A percentile compares a stretch with the other conserved stretches of the same genome.
These are phyloP conservation scores for Phallus indusiatus DNA, from an alignment of 768 basidiomycete species.

Conservation along the genomic window DNA sequence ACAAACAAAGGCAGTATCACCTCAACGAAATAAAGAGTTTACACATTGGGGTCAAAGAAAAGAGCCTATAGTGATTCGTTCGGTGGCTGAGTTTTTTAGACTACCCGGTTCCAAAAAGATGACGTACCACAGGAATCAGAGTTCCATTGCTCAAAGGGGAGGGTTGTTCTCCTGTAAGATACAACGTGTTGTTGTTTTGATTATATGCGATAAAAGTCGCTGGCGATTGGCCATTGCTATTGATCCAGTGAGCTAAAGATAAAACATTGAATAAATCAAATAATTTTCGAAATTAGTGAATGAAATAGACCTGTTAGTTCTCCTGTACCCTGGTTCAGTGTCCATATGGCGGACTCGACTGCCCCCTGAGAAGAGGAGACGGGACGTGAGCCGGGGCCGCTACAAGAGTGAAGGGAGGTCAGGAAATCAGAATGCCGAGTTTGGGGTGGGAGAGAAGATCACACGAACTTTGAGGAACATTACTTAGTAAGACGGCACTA, in stretches of 20 bases:
- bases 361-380: neutral
- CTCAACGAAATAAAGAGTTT: too few relatives aligned
- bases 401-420: neutral
- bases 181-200: neutral
- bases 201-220: neutral
- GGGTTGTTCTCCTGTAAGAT: neutral
- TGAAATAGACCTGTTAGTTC: neutral
- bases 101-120: too few relatives aligned
- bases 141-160: too few relatives aligned
- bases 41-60: too few relatives aligned
- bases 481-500: neutral
- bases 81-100: too few relatives aligned
- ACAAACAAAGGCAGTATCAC: too few relatives aligned
- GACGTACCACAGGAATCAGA: too few relatives aligned
- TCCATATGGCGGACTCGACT: neutral
- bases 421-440: neutral
- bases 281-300: neutral
- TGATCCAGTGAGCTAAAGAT: conserved; percentile 2
- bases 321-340: neutral
- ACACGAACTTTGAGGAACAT: neutral
- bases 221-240: neutral
- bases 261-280: neutral
- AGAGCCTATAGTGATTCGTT: too few relatives aligned
- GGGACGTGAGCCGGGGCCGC: neutral
- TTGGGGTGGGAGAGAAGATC: neutral